A percentile compares a stretch with the other conserved stretches of the same genome.
phyloP scores from a whole-genome alignment of 1,139 yeast species.

The Groenewaldozyma sp. region DNA sequence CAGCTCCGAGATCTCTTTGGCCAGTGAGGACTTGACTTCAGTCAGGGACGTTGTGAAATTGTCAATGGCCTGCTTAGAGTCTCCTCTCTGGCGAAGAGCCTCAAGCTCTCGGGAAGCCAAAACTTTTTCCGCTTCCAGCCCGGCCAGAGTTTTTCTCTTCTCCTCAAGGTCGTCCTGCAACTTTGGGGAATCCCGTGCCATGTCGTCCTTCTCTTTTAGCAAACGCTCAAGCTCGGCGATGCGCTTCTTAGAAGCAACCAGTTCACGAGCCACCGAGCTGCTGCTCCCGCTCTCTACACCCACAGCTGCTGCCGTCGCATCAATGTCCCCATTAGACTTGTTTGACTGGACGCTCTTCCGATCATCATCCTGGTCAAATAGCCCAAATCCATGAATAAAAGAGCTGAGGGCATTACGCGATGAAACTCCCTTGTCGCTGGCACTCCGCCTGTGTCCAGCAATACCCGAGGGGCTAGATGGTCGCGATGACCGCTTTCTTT shows the following conservation, averaged over 20 bases:
- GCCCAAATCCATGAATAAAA: constrained; percentile 1
- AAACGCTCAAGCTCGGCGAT: constrained; percentile 28
- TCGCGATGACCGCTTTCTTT: not conserved
- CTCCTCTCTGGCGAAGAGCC: constrained; percentile 16
- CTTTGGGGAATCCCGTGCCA: constrained; percentile 8
- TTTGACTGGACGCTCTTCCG: not conserved
- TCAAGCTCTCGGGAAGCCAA: constrained; percentile 27
- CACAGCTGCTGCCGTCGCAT: not conserved
- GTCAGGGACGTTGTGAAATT: constrained; percentile 23
- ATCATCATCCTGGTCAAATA: not conserved
- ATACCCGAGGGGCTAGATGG: too few relatives aligned
- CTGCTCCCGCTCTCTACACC: constrained; percentile 1
- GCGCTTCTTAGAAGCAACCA: constrained; percentile 23
- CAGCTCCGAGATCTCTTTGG: constrained; percentile 28
- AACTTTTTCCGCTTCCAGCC: constrained; percentile 27
- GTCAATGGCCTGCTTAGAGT: constrained; percentile 18
- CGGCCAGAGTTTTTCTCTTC: constrained; percentile 29
- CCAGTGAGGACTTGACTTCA: constrained; percentile 21
- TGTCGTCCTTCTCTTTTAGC: constrained; percentile 15
- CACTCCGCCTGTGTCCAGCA: constrained; percentile 9
- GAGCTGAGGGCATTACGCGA: constrained; percentile 3
- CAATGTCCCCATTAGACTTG: not conserved
- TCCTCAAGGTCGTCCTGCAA: constrained; percentile 24
- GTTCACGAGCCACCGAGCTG: constrained; percentile 16
- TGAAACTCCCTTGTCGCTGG: constrained; percentile 9